Conservation (phyloP, 169 alveolate species). For the Amoebophrya sp. region DNA sequence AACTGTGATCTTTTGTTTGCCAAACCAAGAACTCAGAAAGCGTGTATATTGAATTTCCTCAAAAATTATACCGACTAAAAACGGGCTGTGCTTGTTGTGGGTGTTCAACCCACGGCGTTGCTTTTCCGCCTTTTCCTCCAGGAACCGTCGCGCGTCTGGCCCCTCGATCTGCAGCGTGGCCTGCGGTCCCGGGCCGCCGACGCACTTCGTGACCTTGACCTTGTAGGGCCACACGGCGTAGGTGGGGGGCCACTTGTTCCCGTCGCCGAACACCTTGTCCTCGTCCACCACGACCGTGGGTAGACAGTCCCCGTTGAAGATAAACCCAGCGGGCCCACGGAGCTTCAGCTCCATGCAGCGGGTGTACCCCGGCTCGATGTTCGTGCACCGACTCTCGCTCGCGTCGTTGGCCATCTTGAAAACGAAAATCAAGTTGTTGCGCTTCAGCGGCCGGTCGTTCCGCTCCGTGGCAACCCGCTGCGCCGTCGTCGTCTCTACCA, state of each 20-base stretch:
- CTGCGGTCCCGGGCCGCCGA: neutral
- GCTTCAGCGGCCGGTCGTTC: constrained; percentile 31
- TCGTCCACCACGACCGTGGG: neutral
- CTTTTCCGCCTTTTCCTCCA: neutral
- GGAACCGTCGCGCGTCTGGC: neutral
- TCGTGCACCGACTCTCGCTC: neutral
- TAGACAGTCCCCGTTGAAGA: constrained; percentile 25
- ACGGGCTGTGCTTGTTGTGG: neutral
- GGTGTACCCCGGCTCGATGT: neutral
- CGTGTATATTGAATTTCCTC: too few relatives aligned
- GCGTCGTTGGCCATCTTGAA: constrained; percentile 20
- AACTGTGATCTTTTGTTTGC: too few relatives aligned
- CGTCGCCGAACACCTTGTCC: constrained; percentile 32
- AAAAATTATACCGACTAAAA: too few relatives aligned
- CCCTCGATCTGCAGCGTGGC: neutral
- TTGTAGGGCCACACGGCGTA: constrained; percentile 15
- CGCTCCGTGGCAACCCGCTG: constrained; percentile 24
- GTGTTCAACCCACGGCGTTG: neutral
- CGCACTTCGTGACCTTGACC: neutral
- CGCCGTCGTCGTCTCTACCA: neutral
- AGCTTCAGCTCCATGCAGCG: neutral
- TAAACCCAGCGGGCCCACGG: neutral
- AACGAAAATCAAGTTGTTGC: neutral
- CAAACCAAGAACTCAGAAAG: too few relatives aligned
- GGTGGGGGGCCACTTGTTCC: neutral